Base-by-base conservation (phyloP, 23 red algal genomes). In the Pyropia yezoensis region DNA sequence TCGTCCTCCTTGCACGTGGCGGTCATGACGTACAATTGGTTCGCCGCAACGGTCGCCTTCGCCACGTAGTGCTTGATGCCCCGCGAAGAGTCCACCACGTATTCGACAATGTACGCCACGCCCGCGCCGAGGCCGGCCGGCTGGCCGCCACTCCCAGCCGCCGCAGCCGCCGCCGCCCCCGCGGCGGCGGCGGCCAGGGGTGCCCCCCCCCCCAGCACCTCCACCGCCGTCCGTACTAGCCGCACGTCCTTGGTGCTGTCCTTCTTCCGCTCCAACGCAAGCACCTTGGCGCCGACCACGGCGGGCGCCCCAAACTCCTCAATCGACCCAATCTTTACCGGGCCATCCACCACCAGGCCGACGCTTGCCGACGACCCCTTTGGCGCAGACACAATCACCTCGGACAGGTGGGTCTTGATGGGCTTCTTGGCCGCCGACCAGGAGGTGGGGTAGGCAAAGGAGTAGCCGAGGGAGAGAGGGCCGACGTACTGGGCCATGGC, bases 381-480 rank as follows among this genome's bases (percentile, higher is more conserved):
- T 22, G 60, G 23, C 22, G 69, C 76, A 8, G 66, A 79, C 45
- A 75, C 51, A 14, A 95, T 62, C 22, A 95, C 76, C 57, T 95
- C 90, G 24, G 66, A 79, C 28, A 87, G 33, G 69, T 95, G 90
- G n/a, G 90, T 95, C 55, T 88, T 95, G 28, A 95, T 95, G 7
- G 70, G 81, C 64, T 95, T 95, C 67, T 90, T 90, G 56, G 78
- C 80, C 55, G 79, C 86, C 23, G 26, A 58, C 86, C 86, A 90
- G 6, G 25, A 19, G 18, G 71, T 62, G 33, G 82, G 82, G 63
- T 87, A 87, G 3, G 82, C n/a, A 70, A 87, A 87, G 3, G 82
- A 77, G 45, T 70, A 87, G 22, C 82, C 82, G 30, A 87, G 72
- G 16, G 60, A 68, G 4, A 87, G 33, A 1, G 82, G 82, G 20